A percentile compares a stretch with the other conserved stretches of the same genome.
Conservation (phyloP, 2,329 filamentous ascomycete species). For the Epichloe typhina region DNA sequence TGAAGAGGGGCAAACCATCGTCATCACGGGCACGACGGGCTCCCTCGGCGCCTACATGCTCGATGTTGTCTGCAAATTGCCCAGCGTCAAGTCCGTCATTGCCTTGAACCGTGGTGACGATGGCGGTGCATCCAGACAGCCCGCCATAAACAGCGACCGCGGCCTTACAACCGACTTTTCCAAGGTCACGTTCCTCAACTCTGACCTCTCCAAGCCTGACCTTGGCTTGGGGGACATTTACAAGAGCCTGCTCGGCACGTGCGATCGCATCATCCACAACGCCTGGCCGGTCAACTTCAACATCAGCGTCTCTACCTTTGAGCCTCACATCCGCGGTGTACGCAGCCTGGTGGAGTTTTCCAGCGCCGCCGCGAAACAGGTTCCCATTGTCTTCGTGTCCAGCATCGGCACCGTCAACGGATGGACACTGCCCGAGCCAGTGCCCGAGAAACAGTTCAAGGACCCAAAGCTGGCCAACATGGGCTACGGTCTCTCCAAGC, state of each 20-base stretch:
- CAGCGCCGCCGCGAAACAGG: constrained; percentile 14
- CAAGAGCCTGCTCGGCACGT: constrained; percentile 22
- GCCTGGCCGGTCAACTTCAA: constrained; percentile 39
- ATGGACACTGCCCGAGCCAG: constrained; percentile 17
- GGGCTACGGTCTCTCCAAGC: constrained; percentile 33
- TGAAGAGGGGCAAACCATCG: constrained; percentile 40
- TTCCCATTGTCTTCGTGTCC: constrained; percentile 30
- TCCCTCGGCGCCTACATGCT: constrained; percentile 71
- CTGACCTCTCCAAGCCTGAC: constrained; percentile 30
- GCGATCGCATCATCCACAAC: constrained; percentile 38
- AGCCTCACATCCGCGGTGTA: constrained; percentile 35
- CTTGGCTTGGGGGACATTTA: constrained; percentile 33
- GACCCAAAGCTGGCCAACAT: constrained; percentile 16
- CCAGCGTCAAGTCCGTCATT: constrained; percentile 12
- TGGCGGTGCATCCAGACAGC: constrained; percentile 25
- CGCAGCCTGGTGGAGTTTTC: constrained; percentile 34
- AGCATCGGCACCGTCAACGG: constrained; percentile 24
- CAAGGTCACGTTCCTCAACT: constrained; percentile 32
- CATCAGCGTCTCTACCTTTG: constrained; percentile 33
- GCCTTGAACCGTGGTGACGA: constrained; percentile 19
- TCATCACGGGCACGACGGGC: constrained; percentile 79
- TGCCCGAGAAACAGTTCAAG: constrained; percentile 26
- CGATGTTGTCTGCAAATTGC: constrained; percentile 17
- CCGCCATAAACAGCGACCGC: constrained; percentile 20
- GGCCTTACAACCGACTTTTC: constrained; percentile 23